phyloP scores from a whole-genome alignment of 352 stramenopile species.

The Peronospora belbahrii region DNA sequence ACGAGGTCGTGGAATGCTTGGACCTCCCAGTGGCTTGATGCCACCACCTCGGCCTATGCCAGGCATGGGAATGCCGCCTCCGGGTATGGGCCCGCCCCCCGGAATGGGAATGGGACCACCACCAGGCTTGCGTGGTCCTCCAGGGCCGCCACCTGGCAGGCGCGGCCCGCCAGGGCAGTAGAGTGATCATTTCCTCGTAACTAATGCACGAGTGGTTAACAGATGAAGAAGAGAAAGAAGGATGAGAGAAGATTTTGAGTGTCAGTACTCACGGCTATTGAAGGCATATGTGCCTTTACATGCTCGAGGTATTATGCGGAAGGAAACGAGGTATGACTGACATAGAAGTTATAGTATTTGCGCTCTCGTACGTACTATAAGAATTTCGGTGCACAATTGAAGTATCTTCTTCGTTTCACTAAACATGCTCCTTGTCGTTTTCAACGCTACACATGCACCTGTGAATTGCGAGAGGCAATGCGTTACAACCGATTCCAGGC shows the following conservation, averaged over 20 bases:
- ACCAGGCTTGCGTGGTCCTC: conserved; percentile 58
- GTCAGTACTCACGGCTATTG: not conserved
- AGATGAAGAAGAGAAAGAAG: not conserved
- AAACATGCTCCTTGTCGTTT: conserved; percentile 9
- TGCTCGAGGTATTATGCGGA: too few relatives aligned
- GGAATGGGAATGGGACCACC: conserved; percentile 76
- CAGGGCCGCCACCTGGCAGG: conserved; percentile 54
- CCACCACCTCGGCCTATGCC: conserved; percentile 52
- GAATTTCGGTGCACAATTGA: conserved; percentile 18
- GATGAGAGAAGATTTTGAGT: conserved; percentile 1
- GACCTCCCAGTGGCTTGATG: conserved; percentile 52
- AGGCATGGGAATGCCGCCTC: conserved; percentile 50
- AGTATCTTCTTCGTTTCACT: conserved; percentile 9
- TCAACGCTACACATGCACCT: conserved; percentile 6
- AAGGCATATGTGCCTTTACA: too few relatives aligned
- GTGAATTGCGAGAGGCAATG: not conserved
- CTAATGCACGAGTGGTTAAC: conserved; percentile 6
- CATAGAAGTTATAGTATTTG: conserved; percentile 40
- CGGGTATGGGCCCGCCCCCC: conserved; percentile 63
- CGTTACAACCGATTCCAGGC: conserved; percentile 30
- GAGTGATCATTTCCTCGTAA: conserved; percentile 10
- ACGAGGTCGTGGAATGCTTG: conserved; percentile 64
- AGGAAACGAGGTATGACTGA: conserved; percentile 30
- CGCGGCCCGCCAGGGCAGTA: conserved; percentile 69
- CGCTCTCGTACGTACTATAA: conserved; percentile 15